Evolutionary conservation across 129 eudicot genomes (phyloP).

Genomic region (Chrysanthemum seticuspe): DNA sequence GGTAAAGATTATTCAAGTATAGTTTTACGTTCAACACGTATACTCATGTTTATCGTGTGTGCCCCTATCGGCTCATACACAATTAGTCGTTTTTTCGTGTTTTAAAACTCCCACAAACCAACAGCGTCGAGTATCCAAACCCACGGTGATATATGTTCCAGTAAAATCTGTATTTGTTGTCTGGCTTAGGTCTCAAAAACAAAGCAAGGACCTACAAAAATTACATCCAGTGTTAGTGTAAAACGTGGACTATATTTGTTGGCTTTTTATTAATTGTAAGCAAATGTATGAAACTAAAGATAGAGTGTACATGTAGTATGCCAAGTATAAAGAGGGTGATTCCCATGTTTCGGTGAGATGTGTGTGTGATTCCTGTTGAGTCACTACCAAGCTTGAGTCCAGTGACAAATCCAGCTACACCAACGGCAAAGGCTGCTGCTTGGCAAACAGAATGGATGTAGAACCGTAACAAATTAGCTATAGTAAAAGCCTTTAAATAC

Average conservation of each 20-base stretch:
- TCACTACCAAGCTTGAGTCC: slow-evolving; percentile 69
- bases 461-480: slow-evolving; percentile 72
- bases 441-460: slow-evolving; percentile 63
- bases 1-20: no score
- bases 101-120: no score
- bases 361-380: slow-evolving; percentile 35
- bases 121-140: slow-evolving; percentile 45
- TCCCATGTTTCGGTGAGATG: slow-evolving; percentile 57
- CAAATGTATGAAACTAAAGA: no score
- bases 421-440: slow-evolving; percentile 51
- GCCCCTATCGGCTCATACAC: no score
- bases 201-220: slow-evolving; percentile 50
- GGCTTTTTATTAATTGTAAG: no score
- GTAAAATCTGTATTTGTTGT: slow-evolving; percentile 48
- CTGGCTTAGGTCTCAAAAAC: slow-evolving; percentile 57
- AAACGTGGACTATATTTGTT: no score
- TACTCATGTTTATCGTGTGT: no score
- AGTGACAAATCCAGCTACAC: slow-evolving; percentile 65
- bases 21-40: no score
- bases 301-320: slow-evolving; percentile 50
- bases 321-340: slow-evolving; percentile 59
- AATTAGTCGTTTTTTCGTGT: no score
- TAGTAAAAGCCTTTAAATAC: slow-evolving; percentile 64
- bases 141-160: slow-evolving; percentile 58
- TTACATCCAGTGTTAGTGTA: no score